Evolutionary conservation across 768 basidiomycete genomes (phyloP), one percentile per base, ranked within the genome.

Genomic region (button mushroom (Agaricus bisporus)): DNA sequence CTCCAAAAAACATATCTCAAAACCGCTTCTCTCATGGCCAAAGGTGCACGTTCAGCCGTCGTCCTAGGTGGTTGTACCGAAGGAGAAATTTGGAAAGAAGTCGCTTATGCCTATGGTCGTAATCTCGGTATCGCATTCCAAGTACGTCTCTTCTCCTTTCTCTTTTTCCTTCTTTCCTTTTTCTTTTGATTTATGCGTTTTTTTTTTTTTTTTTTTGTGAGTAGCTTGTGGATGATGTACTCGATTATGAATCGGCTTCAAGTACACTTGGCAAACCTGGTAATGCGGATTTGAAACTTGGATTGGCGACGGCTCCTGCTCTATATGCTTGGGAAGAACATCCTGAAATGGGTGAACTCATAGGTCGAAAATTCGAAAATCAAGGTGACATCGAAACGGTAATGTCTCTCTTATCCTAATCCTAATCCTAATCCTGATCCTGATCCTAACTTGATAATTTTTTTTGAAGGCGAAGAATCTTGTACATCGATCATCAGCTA

Each of bases 101-200:
- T 87, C 26, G 95, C 95, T n/a, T 98, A 98, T 70, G 91, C 91
- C 4, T 98, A 94, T 69, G 95, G 95, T 2, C 73, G 92, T 56
- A 95, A 97, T 68, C 67, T 97, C 25, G 95, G 95, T 0, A 91
- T 97, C 53, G 94, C 95, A 4, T 97, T 98, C 72, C 95, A 97
- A 80, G 93, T 93, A 58, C 50, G 74, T 67, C 43, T 17, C 54
- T 45, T 17, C 41, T n/a, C 32, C 17, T 47, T 35, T 36, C 28
- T 46, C 38, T 37, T 18, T 49, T 35, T 36, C 25, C 46, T 41
- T 36, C 0, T 18, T 29, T 32, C 41, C 18, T 22, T 7, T 48
- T 17, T n/a, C 15, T 45, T 42, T 8, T 9, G 20, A 20, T 15
- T 11, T 15, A 10, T 42, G 5, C 29, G 20, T 45, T 22, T 8